These are phyloP conservation scores for Thyridium curvatum DNA, from an alignment of 2,329 filamentous ascomycete species.

Conservation along the genomic window DNA sequence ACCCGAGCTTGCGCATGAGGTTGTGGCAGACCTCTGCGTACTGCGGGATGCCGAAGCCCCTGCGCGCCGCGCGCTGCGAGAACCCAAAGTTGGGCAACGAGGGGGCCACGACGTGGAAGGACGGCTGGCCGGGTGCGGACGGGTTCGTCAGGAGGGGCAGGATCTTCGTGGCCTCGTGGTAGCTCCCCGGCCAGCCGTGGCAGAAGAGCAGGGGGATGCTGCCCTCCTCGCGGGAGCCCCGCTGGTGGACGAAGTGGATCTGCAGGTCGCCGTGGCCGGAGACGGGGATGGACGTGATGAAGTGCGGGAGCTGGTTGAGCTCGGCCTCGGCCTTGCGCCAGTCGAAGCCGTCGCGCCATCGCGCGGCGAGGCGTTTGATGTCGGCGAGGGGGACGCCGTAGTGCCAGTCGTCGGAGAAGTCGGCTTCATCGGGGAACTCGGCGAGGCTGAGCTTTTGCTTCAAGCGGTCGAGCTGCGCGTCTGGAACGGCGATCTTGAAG, in stretches of 20 bases:
- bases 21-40: constrained; percentile 61
- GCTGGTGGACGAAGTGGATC: constrained; percentile 59
- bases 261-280: constrained; percentile 53
- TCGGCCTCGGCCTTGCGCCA: constrained; percentile 54
- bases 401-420: constrained; percentile 29
- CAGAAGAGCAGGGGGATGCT: constrained; percentile 45
- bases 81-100: constrained; percentile 50
- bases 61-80: constrained; percentile 31
- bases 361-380: constrained; percentile 48
- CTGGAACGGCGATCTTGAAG: too few relatives aligned
- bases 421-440: not conserved
- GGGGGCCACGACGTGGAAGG: constrained; percentile 52
- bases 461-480: constrained; percentile 38
- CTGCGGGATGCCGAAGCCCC: constrained; percentile 52
- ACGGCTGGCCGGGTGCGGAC: constrained; percentile 22
- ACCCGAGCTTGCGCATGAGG: constrained; percentile 63
- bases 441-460: constrained; percentile 47
- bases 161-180: constrained; percentile 28
- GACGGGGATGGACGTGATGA: constrained; percentile 42
- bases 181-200: constrained; percentile 36
- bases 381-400: constrained; percentile 55
- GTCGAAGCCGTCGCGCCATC: constrained; percentile 53
- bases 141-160: constrained; percentile 23
- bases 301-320: constrained; percentile 57
- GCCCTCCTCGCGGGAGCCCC: constrained; percentile 42